phyloP scores from a whole-genome alignment of 2,329 filamentous ascomycete genomes.

The Fusarium gaditjirri region DNA sequence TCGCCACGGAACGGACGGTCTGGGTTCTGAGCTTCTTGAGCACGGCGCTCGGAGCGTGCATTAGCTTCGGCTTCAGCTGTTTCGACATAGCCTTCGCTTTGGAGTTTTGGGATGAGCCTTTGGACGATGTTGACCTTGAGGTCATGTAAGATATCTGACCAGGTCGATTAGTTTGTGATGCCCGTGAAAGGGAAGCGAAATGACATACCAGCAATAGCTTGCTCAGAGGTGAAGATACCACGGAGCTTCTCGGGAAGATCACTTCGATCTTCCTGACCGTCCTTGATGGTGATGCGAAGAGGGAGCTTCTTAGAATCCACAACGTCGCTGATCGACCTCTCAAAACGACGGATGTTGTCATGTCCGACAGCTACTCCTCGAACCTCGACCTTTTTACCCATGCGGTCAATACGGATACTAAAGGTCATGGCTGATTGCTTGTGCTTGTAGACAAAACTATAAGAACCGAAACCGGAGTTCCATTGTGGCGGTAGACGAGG shows the following conservation, averaged over 20 bases:
- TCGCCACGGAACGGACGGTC: constrained; percentile 50
- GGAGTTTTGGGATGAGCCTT: constrained; percentile 79
- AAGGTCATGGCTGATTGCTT: constrained; percentile 86
- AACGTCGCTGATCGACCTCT: constrained; percentile 77
- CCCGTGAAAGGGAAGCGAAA: too few relatives aligned
- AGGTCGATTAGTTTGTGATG: neutral
- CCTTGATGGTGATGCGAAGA: constrained; percentile 62
- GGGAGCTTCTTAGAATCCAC: constrained; percentile 70
- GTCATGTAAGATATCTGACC: constrained; percentile 70
- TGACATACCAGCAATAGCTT: constrained; percentile 65
- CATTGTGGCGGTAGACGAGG: constrained; percentile 78
- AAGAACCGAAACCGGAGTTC: constrained; percentile 78
- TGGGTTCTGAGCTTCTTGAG: constrained; percentile 53
- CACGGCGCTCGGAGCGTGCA: constrained; percentile 54
- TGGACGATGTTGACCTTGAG: constrained; percentile 86
- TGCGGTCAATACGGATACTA: constrained; percentile 81
- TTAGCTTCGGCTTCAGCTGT: constrained; percentile 56
- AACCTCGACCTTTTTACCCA: constrained; percentile 86
- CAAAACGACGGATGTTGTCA: constrained; percentile 82
- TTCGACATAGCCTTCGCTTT: constrained; percentile 83
- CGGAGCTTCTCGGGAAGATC: constrained; percentile 61
- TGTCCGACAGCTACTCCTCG: constrained; percentile 82
- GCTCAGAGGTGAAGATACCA: constrained; percentile 78
- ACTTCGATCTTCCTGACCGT: constrained; percentile 60
- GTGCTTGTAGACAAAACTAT: constrained; percentile 89